These are phyloP conservation scores for Suillus variegatus DNA, from an alignment of 768 basidiomycete genomes.

Conservation along the genomic window DNA sequence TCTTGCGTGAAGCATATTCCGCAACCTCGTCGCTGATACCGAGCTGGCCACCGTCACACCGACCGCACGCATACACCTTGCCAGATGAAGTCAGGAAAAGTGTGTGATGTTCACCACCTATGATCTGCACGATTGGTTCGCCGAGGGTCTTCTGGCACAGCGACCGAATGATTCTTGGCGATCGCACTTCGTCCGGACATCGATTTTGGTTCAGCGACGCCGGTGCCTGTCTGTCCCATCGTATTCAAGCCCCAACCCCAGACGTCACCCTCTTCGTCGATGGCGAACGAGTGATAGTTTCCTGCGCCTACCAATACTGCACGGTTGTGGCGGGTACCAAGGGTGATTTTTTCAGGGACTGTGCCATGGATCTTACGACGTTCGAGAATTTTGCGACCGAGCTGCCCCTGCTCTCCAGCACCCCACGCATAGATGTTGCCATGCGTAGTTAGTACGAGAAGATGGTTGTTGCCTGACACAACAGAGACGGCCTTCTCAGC, in stretches of 20 bases:
- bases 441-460: conserved; percentile 84
- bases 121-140: conserved; percentile 69
- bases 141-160: conserved; percentile 63
- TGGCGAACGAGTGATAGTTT: conserved; percentile 85
- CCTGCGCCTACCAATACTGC: conserved; percentile 79
- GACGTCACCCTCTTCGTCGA: conserved; percentile 79
- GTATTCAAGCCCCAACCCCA: conserved; percentile 98
- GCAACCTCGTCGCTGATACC: conserved; percentile 72
- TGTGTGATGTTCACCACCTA: conserved; percentile 86
- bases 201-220: conserved; percentile 43
- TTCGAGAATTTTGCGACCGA: conserved; percentile 88
- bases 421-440: conserved; percentile 91
- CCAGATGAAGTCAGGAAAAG: conserved; percentile 86
- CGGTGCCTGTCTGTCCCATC: conserved; percentile 80
- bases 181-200: conserved; percentile 54
- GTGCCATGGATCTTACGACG: conserved; percentile 89
- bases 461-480: conserved; percentile 85
- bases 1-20: conserved; percentile 54
- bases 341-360: conserved; percentile 79
- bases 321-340: conserved; percentile 67
- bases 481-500: conserved; percentile 72
- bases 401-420: conserved; percentile 86
- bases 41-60: conserved; percentile 81
- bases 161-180: conserved; percentile 63
- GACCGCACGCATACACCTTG: conserved; percentile 84